Base-by-base conservation (phyloP, 2,329 filamentous ascomycete species). In the Xylariaceae sp. region DNA sequence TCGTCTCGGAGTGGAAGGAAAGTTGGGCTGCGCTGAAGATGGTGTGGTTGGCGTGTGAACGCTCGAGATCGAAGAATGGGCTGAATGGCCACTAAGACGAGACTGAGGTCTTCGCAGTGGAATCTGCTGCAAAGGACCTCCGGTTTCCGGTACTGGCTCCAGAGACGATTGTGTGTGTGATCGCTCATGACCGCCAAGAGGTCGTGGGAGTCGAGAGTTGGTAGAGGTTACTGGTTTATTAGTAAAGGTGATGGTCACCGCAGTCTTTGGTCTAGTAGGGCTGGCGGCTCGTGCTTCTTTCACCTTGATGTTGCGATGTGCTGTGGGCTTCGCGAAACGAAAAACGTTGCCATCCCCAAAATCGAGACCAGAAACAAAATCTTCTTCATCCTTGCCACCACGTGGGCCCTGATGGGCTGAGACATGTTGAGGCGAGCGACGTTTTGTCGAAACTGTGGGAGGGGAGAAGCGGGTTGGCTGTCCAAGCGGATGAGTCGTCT, bases 81-180 rank as follows among this genome's bases (percentile, higher is more conserved):
- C 73, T 11, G 84, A 82, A 67, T 92, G 87, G 12, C 83, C 83
- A 28, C 51, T 53, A 10, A 89, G 67, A 50, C 87, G 80, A 3
- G 87, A 89, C 56, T 83, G 81, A 40, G 87, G 83, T 58, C 84
- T 78, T 51, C 83, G 80, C 58, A 77, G 77, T 14, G 75, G 73
- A 54, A 79, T 82, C 40, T 66, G 59, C 2, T 77, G 74, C 44
- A 88, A 81, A 17, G 89, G 83, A 4, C 86, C 90, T 46, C 91
- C 91, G 59, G 86, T 91, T 72, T 97, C 93, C 38, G 90, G 95
- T 6, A 97, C 91, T 18, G 93, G 91, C 66, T 96, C 93, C n/a
- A 97, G 79, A 16, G 87, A 86, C 11, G 88, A 88, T 60, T 84
- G 82, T 5, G 86, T 82, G 48, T 80, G 80, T 13, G 80, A 77